Base-by-base conservation (phyloP, 2,329 filamentous ascomycete species). In the Elsinoe necatrix region DNA sequence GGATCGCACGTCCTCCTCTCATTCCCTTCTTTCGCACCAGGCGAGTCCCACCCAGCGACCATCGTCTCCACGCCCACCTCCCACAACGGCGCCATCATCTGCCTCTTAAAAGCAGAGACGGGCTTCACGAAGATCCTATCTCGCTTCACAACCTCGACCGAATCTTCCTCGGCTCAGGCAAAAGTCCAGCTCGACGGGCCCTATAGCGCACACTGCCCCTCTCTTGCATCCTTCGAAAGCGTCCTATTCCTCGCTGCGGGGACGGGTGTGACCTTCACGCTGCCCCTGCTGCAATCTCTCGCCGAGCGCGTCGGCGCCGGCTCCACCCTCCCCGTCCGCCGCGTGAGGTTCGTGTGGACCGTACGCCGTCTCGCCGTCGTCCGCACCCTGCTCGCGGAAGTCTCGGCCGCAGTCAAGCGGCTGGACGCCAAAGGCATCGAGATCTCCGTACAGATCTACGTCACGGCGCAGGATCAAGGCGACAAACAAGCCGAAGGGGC, bases 51-150 rank as follows among this genome's bases (percentile, higher is more conserved):
- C 45, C 65, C 65, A 12, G 64, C 63, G 2, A 66, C 64, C 6
- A 66, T 67, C 42, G 31, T 63, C n/a, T 65, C 63, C 1, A 65
- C 62, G 0, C 63, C 65, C 31, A 55, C 34, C 2, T 64, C 63
- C 2, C 63, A 66, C 34, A 52, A 60, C 14, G 64, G 64, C 14
- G 61, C 63, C 20, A 41, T 67, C 5, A 60, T 66, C 23, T 66
- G 66, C 57, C 56, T 67, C n/a, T 59, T 67, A 16, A 65, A 65
- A 52, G 61, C 63, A 20, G 63, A 65, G 50, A 61, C 59, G 18
- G 64, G 65, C 39, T 65, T 66, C 59, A 67, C 65, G 2, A 61
- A 60, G 21, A 63, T 63, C 16, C 60, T 67, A 55, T 61, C 62
- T 50, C 42, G 62, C 20, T 58, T 55, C 11, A 63, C 65, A 0